Percentiles rank a stretch among this genome's conserved stretches.
phyloP scores from a whole-genome alignment of 257 asterid species.

The Gentiana dahurica region DNA sequence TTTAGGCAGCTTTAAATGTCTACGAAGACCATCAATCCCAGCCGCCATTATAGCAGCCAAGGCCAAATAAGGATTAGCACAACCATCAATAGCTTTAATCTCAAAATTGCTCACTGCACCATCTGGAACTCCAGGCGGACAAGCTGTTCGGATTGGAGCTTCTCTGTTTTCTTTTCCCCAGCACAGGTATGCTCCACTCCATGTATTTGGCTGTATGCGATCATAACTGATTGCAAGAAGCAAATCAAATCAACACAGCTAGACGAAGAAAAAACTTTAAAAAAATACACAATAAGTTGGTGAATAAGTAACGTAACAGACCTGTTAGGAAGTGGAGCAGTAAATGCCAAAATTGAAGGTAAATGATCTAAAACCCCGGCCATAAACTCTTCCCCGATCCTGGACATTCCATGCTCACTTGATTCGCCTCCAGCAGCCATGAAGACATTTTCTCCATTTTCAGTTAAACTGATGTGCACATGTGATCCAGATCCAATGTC shows the following conservation, averaged over 20 bases:
- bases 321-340: slow-evolving; percentile 96
- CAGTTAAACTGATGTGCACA: slow-evolving; percentile 77
- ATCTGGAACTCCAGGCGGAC: slow-evolving; percentile 76
- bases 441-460: slow-evolving; percentile 66
- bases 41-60: slow-evolving; percentile 72
- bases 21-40: slow-evolving; percentile 73
- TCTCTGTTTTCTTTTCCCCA: slow-evolving; percentile 91
- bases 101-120: slow-evolving; percentile 82
- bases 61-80: slow-evolving; percentile 89
- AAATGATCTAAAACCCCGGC: slow-evolving; percentile 87
- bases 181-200: slow-evolving; percentile 96
- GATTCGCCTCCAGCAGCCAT: slow-evolving; percentile 38
- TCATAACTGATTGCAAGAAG: slow-evolving; percentile 50
- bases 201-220: slow-evolving; percentile 81
- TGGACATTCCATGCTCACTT: slow-evolving; percentile 57
- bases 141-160: slow-evolving; percentile 77
- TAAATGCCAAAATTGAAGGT: slow-evolving; percentile 81
- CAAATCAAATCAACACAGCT: background rate
- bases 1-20: slow-evolving; percentile 45
- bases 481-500: slow-evolving; percentile 94
- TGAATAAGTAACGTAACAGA: too few species aligned
- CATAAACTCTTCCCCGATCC: slow-evolving; percentile 84
- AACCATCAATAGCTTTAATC: slow-evolving; percentile 78
- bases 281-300: too few species aligned
- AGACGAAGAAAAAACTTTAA: background rate